Conservation (phyloP, 1,284 basidiomycete species). For the Puccinia hordei region DNA sequence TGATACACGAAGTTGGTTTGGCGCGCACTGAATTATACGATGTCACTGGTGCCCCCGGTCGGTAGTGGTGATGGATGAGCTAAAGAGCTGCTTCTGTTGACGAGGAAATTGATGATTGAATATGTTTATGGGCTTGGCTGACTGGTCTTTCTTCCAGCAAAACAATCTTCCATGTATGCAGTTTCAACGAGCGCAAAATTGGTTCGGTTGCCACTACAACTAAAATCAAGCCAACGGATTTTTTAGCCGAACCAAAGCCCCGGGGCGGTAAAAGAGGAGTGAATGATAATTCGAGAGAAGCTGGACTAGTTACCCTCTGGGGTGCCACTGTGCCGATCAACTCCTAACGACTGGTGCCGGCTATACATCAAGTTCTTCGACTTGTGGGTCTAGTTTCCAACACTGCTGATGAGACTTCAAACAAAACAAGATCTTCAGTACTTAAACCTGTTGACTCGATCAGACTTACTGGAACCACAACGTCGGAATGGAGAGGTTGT, state of each 20-base stretch:
- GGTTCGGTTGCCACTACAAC: too few species aligned
- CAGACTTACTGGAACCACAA: neutral
- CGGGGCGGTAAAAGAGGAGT: neutral
- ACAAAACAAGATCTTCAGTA: conserved; percentile 1
- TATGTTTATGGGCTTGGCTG: neutral
- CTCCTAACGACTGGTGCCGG: conserved; percentile 2
- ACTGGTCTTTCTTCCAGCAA: neutral
- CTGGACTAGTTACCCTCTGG: too few species aligned
- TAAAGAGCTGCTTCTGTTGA: neutral
- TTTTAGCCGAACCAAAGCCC: neutral
- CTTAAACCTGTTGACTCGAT: neutral
- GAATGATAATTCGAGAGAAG: neutral
- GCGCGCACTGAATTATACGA: neutral
- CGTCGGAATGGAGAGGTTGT: neutral
- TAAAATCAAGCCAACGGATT: neutral
- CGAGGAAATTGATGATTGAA: neutral
- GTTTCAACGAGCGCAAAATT: too few species aligned
- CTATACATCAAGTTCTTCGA: neutral
- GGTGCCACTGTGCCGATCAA: too few species aligned
- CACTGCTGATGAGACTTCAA: neutral
- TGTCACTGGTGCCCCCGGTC: neutral
- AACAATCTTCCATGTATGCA: neutral
- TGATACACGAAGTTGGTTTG: neutral
- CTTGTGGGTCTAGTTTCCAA: neutral
- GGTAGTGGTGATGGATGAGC: conserved; percentile 3